phyloP scores from a whole-genome alignment of 1,284 basidiomycete species.

The Cystobasidium sp. region DNA sequence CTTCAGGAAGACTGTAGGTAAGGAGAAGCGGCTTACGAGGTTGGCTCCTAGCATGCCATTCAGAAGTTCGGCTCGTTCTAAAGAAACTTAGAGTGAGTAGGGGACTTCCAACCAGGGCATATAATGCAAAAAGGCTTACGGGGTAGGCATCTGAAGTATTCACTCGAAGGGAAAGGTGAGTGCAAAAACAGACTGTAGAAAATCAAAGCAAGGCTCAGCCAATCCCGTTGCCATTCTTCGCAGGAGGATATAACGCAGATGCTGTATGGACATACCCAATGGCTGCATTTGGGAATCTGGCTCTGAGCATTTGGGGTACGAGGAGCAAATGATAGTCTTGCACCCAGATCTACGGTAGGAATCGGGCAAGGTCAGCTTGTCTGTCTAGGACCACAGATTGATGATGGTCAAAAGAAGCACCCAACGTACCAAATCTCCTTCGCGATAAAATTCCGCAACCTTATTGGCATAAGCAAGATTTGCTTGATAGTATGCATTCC shows the following conservation, averaged over 20 bases:
- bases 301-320: conserved; percentile 81
- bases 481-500: conserved; percentile 80
- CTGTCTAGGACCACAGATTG: conserved; percentile 56
- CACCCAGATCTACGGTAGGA: conserved; percentile 56
- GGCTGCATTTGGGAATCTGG: conserved; percentile 73
- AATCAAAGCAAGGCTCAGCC: no score
- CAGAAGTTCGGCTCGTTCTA: conserved; percentile 84
- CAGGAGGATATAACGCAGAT: no score
- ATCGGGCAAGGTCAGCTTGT: conserved; percentile 69
- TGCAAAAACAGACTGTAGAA: conserved; percentile 76
- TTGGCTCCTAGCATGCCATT: conserved; percentile 99
- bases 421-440: conserved; percentile 73
- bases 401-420: background rate
- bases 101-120: background rate
- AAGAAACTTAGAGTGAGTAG: conserved; percentile 23
- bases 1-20: conserved; percentile 57
- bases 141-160: conserved; percentile 92
- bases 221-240: no score
- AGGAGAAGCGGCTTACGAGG: conserved; percentile 71
- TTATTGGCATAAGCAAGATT: conserved; percentile 83
- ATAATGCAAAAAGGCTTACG: conserved; percentile 61
- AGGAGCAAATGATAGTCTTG: conserved; percentile 81
- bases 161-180: conserved; percentile 95
- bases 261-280: conserved; percentile 63
- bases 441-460: conserved; percentile 74